Conservation (phyloP, 2,329 filamentous ascomycete species). For the Alternaria sp. region DNA sequence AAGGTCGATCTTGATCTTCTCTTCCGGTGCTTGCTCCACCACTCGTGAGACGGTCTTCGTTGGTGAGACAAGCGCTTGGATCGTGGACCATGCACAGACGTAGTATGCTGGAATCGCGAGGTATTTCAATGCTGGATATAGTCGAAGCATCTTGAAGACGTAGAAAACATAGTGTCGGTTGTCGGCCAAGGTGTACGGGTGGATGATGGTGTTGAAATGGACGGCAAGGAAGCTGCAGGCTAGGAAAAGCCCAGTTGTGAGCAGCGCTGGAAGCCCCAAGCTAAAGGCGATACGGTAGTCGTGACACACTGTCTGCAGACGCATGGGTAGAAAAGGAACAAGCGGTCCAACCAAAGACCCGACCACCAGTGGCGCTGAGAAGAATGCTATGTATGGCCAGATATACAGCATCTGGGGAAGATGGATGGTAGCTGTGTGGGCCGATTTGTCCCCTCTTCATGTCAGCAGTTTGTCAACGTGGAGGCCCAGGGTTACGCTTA, state of each 20-base stretch:
- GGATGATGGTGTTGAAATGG: slow-evolving; percentile 87
- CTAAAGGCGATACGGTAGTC: slow-evolving; percentile 6
- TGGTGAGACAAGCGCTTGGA: slow-evolving; percentile 63
- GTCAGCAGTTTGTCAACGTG: slow-evolving; percentile 15
- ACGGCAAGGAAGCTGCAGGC: slow-evolving; percentile 59
- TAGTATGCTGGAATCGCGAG: slow-evolving; percentile 74
- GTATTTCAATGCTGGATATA: slow-evolving; percentile 69
- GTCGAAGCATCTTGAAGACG: slow-evolving; percentile 81
- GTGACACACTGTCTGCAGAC: slow-evolving; percentile 11
- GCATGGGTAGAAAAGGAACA: slow-evolving; percentile 27
- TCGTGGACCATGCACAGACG: slow-evolving; percentile 70
- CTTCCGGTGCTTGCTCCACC: not conserved
- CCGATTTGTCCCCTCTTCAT: slow-evolving; percentile 81
- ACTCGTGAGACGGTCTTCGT: slow-evolving; percentile 26
- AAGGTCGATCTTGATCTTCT: slow-evolving; percentile 5
- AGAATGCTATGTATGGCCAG: slow-evolving; percentile 88
- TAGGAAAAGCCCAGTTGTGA: slow-evolving; percentile 44
- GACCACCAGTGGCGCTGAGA: slow-evolving; percentile 79
- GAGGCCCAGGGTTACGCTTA: slow-evolving; percentile 46
- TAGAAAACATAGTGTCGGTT: slow-evolving; percentile 99
- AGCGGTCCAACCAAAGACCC: slow-evolving; percentile 57
- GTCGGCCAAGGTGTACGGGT: slow-evolving; percentile 94
- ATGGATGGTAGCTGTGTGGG: slow-evolving; percentile 89
- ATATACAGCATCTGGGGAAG: slow-evolving; percentile 93
- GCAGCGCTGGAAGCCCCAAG: slow-evolving; percentile 22